Conservation (phyloP, 345 rosid genomes). For the Eucalyptus erythrocorys region DNA sequence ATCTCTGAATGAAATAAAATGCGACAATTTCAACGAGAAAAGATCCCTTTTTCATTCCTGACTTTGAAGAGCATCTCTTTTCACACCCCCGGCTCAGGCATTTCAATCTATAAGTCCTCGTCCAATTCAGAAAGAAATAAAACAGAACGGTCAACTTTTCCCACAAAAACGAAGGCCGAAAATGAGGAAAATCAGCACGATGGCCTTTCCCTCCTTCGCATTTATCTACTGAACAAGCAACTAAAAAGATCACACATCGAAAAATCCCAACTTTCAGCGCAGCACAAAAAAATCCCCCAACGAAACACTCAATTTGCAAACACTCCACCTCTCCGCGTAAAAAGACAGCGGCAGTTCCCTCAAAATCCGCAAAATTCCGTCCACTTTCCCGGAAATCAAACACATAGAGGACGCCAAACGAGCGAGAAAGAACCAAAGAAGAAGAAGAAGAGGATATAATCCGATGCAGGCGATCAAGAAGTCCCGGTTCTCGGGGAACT, state of each 20-base stretch:
- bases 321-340: not conserved
- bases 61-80: not conserved
- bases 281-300: not conserved
- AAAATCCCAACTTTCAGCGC: not conserved
- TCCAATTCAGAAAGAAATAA: not conserved
- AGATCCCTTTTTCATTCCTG: not conserved
- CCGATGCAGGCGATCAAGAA: constrained; percentile 80
- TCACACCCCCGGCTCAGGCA: not conserved
- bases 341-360: not conserved
- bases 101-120: not conserved
- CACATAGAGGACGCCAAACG: not conserved
- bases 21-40: not conserved
- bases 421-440: not conserved
- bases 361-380: not conserved
- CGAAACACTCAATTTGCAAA: not conserved
- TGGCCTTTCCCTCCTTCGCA: not conserved
- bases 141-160: not conserved
- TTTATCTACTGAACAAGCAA: not conserved
- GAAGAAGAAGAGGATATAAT: constrained; percentile 78
- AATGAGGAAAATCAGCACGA: not conserved
- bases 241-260: not conserved
- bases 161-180: not conserved
- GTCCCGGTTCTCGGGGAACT: constrained; percentile 85
- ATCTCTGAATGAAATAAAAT: not conserved
- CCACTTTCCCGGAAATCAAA: not conserved